phyloP scores from a whole-genome alignment of 148 eudicot species.

The Camellia sinensis region DNA sequence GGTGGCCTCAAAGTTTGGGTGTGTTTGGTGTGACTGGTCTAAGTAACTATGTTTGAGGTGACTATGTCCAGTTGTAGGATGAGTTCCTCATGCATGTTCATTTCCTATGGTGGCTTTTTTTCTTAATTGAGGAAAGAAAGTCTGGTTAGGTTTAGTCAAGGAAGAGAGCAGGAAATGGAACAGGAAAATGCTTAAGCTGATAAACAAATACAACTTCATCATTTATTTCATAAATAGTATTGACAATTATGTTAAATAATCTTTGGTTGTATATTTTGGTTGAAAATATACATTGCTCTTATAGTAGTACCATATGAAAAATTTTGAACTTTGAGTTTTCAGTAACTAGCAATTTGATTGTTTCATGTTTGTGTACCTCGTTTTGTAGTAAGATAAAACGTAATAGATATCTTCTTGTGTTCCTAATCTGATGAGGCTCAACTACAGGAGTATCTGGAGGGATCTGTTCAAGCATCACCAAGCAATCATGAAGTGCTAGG shows the following conservation, averaged over 20 bases:
- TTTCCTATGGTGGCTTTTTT: not conserved
- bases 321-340: not conserved
- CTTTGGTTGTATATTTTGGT: no score
- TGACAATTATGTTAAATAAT: not conserved
- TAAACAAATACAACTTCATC: not conserved
- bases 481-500: constrained; percentile 66
- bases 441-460: constrained; percentile 85
- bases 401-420: not conserved
- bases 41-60: no score
- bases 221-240: not conserved
- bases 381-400: not conserved
- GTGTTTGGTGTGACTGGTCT: no score
- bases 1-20: no score
- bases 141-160: not conserved
- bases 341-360: not conserved
- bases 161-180: not conserved
- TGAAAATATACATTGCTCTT: not conserved
- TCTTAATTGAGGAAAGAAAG: not conserved
- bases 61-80: no score
- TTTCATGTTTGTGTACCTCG: not conserved
- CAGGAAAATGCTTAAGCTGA: not conserved
- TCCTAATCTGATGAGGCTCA: not conserved
- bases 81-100: no score
- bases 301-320: not conserved
- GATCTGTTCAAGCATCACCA: constrained; percentile 57